A percentile compares a stretch with the other conserved stretches of the same genome.
These are phyloP conservation scores for Acanthochlamys bracteata DNA, from an alignment of 106 monocot genomes.

Conservation along the genomic window DNA sequence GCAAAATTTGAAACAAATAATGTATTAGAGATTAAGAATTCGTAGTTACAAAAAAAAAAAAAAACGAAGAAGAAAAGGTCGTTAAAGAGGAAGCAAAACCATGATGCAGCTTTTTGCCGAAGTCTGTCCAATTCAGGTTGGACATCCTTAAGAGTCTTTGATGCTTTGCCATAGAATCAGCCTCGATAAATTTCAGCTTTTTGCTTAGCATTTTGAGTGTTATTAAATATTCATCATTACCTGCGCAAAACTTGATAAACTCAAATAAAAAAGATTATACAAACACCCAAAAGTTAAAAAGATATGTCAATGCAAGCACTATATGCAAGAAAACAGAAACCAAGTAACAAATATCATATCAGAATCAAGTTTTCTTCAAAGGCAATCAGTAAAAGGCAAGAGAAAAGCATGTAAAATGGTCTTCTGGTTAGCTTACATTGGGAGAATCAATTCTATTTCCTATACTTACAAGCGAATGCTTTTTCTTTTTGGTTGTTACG, in stretches of 20 bases:
- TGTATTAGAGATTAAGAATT: background rate
- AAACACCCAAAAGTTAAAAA: background rate
- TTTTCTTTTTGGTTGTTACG: no score
- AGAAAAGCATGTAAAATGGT: no score
- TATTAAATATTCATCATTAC: constrained; percentile 94
- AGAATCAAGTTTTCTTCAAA: no score
- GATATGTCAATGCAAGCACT: no score
- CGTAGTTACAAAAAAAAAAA: constrained; percentile 72
- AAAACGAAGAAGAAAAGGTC: background rate
- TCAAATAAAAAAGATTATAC: background rate
- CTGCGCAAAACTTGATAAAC: constrained; percentile 26
- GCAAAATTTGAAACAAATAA: background rate
- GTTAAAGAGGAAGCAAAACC: constrained; percentile 29
- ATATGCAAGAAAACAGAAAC: no score
- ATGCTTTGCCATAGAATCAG: constrained; percentile 73
- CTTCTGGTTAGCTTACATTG: no score
- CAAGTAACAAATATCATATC: no score
- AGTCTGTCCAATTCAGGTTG: constrained; percentile 95
- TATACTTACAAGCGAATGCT: no score
- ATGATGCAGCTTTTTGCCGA: constrained; percentile 85
- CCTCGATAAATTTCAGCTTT: constrained; percentile 87
- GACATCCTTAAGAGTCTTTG: constrained; percentile 89
- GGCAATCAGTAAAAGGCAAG: no score
- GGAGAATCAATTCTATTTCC: no score
- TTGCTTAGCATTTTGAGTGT: constrained; percentile 79